Base-by-base conservation (phyloP, 192 early-diverging fungal species). In the Podila horticola region DNA sequence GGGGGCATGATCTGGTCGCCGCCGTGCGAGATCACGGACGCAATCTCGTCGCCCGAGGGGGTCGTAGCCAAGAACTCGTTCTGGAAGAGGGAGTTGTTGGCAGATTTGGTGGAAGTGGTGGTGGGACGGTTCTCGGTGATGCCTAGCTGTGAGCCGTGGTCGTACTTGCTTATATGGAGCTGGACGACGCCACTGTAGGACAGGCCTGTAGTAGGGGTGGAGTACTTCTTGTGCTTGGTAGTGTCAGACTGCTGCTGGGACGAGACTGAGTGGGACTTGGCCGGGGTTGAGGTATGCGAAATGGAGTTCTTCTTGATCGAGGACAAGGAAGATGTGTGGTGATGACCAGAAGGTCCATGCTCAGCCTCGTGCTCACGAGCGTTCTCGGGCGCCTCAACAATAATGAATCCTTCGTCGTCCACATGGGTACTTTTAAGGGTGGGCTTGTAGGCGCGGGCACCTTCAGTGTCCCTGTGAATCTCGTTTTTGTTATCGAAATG, bases 391-490 rank as follows among this genome's bases (percentile, higher is more conserved):
- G 58, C 64, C 13, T 67, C 58, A n/a, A 67, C 72, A 30, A 62
- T 13, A 11, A 26, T 74, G 48, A 74, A 66, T 5, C 72, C 64
- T 9, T 64, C 63, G 31, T 67, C 61, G 72, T 72, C 71, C 7
- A 51, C 4, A 24, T 66, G 62, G 3, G 38, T n/a, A 28, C 58
- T 66, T 1, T 5, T 45, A 15, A 19, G 29, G 58, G 48, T 24
- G 15, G 71, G 71, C 24, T 72, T 64, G 38, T 50, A 59, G 6
- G 51, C 30, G 33, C 58, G 66, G 3, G 28, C 28, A 26, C 28
- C 28, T 19, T 12, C 51, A 24, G 11, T 50, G 4, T n/a, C 10
- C 13, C 29, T 28, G 10, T 50, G 38, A 28, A 15, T 15, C 10
- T 65, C 20, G 12, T 12, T 0, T 5, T 45, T 50, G 4, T 17